Base-by-base conservation (phyloP, 441 rosid genomes). In the Eutrema salsugineum region DNA sequence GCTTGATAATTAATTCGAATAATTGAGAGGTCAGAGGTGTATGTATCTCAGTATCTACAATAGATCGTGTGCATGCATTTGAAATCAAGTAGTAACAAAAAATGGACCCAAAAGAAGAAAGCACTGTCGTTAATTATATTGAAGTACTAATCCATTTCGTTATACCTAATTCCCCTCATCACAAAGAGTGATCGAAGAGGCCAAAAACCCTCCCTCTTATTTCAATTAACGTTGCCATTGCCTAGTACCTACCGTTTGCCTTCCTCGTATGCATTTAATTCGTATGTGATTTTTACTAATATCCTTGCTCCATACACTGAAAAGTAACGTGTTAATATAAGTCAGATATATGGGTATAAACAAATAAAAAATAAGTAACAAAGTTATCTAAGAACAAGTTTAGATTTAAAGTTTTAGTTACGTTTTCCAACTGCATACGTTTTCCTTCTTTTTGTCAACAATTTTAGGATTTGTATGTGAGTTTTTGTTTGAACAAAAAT, bases 61-160 rank as follows among this genome's bases (percentile, higher is more conserved):
- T 35, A 14, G 49, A 59, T 33, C 42, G 66, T 58, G 75, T 70
- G 51, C 43, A 60, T 70, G 68, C 14, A 60, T 39, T 38, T 70
- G 43, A 70, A 55, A 28, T 57, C 35, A 44, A 30, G 46, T 57
- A 56, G 44, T 57, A 72, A 48, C 71, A 65, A 73, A 38, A 56
- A 6, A 73, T 38, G 53, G 61, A 57, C 77, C 77, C 59, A 30
- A 57, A 48, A 10, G 28, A 48, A 19, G 27, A 56, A 63, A 17
- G 27, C 33, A 8, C 65, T 55, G 59, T 64, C 51, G 35, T 12
- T 63, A 2, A 24, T 24, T 24, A 19, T 56, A 12, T 72, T 47
- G 24, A 22, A 24, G 55, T n/a, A 50, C 55, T 51, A 30, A 40
- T 43, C 63, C 15, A 44, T 62, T 14, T 24, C 55, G 4, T 12